These are phyloP conservation scores for Alternaria hordeiaustralica DNA, from an alignment of 2,329 filamentous ascomycete species.

Conservation along the genomic window DNA sequence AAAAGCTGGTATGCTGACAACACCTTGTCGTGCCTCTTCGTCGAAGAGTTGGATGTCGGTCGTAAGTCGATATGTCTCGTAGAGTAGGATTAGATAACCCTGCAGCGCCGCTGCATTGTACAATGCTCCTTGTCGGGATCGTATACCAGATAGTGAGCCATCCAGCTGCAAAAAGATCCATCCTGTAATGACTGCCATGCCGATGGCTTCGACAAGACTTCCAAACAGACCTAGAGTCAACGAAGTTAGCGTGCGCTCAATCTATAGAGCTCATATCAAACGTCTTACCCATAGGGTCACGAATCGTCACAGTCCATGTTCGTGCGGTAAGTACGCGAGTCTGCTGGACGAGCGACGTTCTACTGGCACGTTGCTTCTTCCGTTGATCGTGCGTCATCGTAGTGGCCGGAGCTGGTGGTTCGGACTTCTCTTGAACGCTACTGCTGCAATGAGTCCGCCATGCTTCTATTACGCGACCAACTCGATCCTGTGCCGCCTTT, in stretches of 20 bases:
- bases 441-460: conserved; percentile 57
- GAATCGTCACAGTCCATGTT: conserved; percentile 73
- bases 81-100: conserved; percentile 77
- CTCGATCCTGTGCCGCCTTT: conserved; percentile 62
- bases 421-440: conserved; percentile 19
- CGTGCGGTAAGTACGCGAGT: conserved; percentile 70
- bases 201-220: conserved; percentile 71
- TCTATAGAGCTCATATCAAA: neutral
- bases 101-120: conserved; percentile 76
- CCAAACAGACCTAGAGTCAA: conserved; percentile 60
- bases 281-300: conserved; percentile 71
- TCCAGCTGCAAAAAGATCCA: conserved; percentile 74
- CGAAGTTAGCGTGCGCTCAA: neutral
- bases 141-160: conserved; percentile 72
- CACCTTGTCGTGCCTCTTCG: conserved; percentile 74
- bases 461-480: conserved; percentile 65
- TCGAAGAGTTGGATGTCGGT: conserved; percentile 79
- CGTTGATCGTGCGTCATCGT: neutral
- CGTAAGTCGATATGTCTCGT: conserved; percentile 76
- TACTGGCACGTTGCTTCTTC: conserved; percentile 42
- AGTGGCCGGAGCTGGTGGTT: neutral
- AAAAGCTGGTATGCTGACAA: conserved; percentile 72
- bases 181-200: conserved; percentile 74
- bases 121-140: conserved; percentile 74
- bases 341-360: conserved; percentile 68